These are phyloP conservation scores for Onygena corvina DNA, from an alignment of 2,329 filamentous ascomycete species.

Conservation along the genomic window DNA sequence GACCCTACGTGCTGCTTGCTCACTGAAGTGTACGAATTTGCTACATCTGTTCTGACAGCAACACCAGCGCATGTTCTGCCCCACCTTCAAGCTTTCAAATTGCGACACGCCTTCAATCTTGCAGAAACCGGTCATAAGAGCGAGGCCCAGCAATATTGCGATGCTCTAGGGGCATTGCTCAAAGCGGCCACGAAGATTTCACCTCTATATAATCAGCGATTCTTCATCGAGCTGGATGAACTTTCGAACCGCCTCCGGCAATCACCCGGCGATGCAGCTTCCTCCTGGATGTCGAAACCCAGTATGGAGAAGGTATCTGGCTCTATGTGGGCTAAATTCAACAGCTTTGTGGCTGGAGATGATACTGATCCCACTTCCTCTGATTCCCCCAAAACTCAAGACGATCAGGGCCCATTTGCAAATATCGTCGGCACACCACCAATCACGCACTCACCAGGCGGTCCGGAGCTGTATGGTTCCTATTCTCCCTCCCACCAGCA, in stretches of 20 bases:
- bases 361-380: conserved; percentile 57
- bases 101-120: conserved; percentile 72
- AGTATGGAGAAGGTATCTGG: conserved; percentile 93
- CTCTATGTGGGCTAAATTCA: conserved; percentile 83
- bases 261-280: conserved; percentile 66
- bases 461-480: conserved; percentile 61
- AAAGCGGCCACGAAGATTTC: conserved; percentile 72
- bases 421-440: conserved; percentile 64
- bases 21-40: conserved; percentile 94
- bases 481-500: conserved; percentile 32
- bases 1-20: conserved; percentile 80
- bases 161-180: conserved; percentile 63
- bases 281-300: conserved; percentile 86
- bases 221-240: conserved; percentile 71
- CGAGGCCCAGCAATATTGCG: conserved; percentile 85
- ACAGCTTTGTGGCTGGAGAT: conserved; percentile 89
- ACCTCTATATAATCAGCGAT: conserved; percentile 66
- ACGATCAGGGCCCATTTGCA: conserved; percentile 67
- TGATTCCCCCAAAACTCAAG: conserved; percentile 45
- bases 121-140: conserved; percentile 71
- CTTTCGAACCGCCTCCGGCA: conserved; percentile 71
- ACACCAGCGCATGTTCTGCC: conserved; percentile 51
- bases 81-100: conserved; percentile 81
- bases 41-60: conserved; percentile 56
- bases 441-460: conserved; percentile 61